Evolutionary conservation across 78 protist species (phyloP), one percentile per base, ranked within the genome.

Genomic region (Chrysochromulina parva): DNA sequence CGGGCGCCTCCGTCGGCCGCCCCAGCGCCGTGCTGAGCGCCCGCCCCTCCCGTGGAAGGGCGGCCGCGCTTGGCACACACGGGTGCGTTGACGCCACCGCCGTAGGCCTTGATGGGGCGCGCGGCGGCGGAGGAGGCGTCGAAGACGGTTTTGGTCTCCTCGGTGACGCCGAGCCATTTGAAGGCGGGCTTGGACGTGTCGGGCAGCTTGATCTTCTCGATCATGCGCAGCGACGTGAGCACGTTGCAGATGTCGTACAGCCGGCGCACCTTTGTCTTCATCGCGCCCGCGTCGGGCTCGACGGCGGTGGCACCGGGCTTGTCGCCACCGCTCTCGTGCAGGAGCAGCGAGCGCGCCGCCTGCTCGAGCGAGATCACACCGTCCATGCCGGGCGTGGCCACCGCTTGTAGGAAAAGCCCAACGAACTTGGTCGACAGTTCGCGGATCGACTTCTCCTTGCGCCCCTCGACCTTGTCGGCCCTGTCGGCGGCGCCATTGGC

Each of bases 181-280:
- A 76, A 76, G 47, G 85, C 85, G 54, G 85, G 85, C 85, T 76
- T 76, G 85, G 59, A 10, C 85, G 85, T 14, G 47, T 16, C 57
- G 52, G 71, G 28, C 55, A 76, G 85, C 59, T 76, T 48, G 26
- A 52, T 28, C 38, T 52, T 47, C 22, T 76, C 85, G 58, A 76
- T 14, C 85, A 76, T 48, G 10, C 11, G 11, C 59, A 76, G 6
- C 5, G 85, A 50, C 11, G 26, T 1, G 59, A 76, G 85, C 85
- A 76, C 85, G 57, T 76, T 76, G 59, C 53, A 48, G 11, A 76
- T 76, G 85, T 76, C 85, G 57, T 76, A 76, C 28, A 76, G 28
- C 10, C 85, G 54, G 54, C 85, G 78, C 84, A 74, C 55, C 24
- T 74, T 50, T 19, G 84, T 38, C 84, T 74, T 50, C 55, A 48